These are phyloP conservation scores for Metarhizium humberi DNA, from an alignment of 2,329 filamentous ascomycete species.

Conservation along the genomic window DNA sequence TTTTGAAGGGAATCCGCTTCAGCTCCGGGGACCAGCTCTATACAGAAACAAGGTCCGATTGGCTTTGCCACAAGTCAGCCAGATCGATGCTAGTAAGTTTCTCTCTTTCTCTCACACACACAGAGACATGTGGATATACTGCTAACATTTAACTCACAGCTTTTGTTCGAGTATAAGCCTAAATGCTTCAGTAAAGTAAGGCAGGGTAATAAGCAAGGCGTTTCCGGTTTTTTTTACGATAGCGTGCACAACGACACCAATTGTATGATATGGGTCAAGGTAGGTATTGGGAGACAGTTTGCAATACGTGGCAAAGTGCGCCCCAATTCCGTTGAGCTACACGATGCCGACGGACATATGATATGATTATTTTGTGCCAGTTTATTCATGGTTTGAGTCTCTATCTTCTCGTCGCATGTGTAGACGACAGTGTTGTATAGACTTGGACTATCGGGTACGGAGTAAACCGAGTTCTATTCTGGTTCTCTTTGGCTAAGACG, in stretches of 20 bases:
- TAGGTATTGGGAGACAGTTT: neutral
- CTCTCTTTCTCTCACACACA: too few species aligned
- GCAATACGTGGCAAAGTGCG: neutral
- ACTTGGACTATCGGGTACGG: too few species aligned
- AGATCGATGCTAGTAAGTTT: constrained; percentile 94
- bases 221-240: neutral
- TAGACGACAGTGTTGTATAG: too few species aligned
- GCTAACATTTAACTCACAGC: constrained; percentile 4
- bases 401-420: too few species aligned
- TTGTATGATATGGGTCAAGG: neutral
- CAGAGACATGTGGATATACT: neutral
- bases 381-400: neutral
- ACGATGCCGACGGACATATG: neutral
- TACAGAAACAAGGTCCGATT: constrained; percentile 92
- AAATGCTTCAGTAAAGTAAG: neutral
- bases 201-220: neutral
- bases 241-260: neutral
- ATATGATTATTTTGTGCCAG: neutral
- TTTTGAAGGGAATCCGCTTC: constrained; percentile 89
- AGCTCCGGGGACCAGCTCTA: constrained; percentile 66
- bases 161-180: constrained; percentile 8
- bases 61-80: constrained; percentile 75
- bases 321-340: neutral
- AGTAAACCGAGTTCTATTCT: too few species aligned
- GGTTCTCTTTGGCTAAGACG: too few species aligned